phyloP scores from a whole-genome alignment of 257 asterid genomes.

The Petrea volubilis region DNA sequence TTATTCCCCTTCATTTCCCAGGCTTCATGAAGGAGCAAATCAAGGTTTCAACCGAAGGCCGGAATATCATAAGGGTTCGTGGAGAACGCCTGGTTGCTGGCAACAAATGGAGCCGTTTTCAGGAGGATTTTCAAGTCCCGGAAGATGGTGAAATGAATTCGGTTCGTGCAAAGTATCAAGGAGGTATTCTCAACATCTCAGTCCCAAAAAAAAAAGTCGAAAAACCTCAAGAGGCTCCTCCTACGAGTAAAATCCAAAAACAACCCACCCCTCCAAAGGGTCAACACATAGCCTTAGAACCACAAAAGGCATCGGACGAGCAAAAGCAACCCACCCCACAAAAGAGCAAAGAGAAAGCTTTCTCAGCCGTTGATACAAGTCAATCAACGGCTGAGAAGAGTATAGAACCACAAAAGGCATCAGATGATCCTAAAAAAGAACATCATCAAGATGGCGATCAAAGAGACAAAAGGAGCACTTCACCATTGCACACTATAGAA shows the following conservation, averaged over 20 bases:
- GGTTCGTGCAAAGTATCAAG: constrained; percentile 59
- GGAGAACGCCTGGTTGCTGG: constrained; percentile 68
- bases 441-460: background rate
- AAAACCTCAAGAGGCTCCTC: constrained; percentile 20
- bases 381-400: no score
- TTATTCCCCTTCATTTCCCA: background rate
- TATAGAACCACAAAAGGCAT: background rate
- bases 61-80: constrained; percentile 47
- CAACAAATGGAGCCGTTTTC: constrained; percentile 76
- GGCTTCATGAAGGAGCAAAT: constrained; percentile 67
- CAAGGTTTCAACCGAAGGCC: constrained; percentile 64
- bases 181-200: constrained; percentile 56
- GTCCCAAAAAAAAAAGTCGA: constrained; percentile 42
- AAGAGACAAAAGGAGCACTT: background rate
- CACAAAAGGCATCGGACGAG: constrained; percentile 9
- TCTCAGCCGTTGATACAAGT: no score
- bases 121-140: constrained; percentile 67
- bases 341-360: no score
- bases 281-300: constrained; percentile 17
- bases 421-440: no score
- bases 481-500: constrained; percentile 16
- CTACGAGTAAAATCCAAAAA: constrained; percentile 27
- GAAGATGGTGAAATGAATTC: constrained; percentile 47
- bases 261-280: constrained; percentile 28
- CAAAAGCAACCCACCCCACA: no score